Evolutionary conservation across 1,139 yeast species (phyloP).

Genomic region (Kurtzmaniella quercitrusa): DNA sequence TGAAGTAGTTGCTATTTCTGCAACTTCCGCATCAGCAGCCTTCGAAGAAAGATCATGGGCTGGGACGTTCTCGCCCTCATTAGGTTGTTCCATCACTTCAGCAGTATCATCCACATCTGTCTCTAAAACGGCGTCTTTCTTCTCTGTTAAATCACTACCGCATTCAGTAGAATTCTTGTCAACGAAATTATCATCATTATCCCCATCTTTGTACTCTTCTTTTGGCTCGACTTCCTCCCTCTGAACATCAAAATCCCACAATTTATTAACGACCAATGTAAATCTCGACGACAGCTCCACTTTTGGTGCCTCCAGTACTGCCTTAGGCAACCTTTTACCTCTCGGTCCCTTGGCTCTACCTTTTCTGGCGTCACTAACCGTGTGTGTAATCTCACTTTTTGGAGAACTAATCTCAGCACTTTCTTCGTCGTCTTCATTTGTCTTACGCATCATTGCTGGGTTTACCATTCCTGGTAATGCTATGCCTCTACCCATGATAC

Average conservation of each 20-base stretch:
- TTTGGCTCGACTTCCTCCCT: too few species aligned
- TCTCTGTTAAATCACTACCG: too few species aligned
- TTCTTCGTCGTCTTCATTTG: conserved; percentile 7
- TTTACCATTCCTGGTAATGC: conserved; percentile 65
- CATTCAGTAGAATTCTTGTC: too few species aligned
- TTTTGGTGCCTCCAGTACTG: conserved; percentile 44
- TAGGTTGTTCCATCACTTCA: too few species aligned
- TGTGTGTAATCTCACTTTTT: conserved; percentile 10
- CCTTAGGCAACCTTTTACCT: conserved; percentile 70
- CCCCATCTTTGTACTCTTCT: too few species aligned
- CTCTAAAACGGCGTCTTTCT: too few species aligned
- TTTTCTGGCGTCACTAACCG: conserved; percentile 26
- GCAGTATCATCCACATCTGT: too few species aligned
- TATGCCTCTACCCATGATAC: conserved; percentile 44
- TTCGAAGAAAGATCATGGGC: too few species aligned
- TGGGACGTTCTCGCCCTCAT: too few species aligned
- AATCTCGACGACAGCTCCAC: conserved; percentile 30
- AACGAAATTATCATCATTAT: too few species aligned
- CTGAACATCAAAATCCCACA: conserved; percentile 32
- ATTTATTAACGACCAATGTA: conserved; percentile 26
- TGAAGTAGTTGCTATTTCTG: too few species aligned
- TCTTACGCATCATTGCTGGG: conserved; percentile 24
- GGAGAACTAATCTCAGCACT: conserved; percentile 7
- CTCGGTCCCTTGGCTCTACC: conserved; percentile 71
- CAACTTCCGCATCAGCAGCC: too few species aligned